phyloP scores from a whole-genome alignment of 2,329 filamentous ascomycete genomes.

The Lojkania enalia region DNA sequence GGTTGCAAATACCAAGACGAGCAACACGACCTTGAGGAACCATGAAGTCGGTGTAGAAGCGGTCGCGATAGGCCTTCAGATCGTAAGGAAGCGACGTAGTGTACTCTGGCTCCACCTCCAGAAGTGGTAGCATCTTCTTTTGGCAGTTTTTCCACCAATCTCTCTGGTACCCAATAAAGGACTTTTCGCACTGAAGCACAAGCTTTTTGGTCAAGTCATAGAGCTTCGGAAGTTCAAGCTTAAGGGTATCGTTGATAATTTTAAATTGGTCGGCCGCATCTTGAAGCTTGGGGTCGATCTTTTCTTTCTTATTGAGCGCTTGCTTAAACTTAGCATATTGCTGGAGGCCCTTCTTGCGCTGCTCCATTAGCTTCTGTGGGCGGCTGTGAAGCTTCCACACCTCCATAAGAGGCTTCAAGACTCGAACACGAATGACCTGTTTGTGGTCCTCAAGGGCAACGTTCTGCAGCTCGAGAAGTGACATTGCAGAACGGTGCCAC shows the following conservation, averaged over 20 bases:
- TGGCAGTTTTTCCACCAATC: slow-evolving; percentile 84
- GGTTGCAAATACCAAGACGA: slow-evolving; percentile 77
- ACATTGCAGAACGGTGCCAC: slow-evolving; percentile 88
- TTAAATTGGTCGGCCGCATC: slow-evolving; percentile 88
- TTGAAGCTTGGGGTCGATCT: slow-evolving; percentile 79
- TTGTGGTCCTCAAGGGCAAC: slow-evolving; percentile 75
- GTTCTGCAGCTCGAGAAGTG: slow-evolving; percentile 82
- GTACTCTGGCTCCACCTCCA: slow-evolving; percentile 58
- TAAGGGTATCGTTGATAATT: slow-evolving; percentile 88
- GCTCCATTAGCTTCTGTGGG: slow-evolving; percentile 87
- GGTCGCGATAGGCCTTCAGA: slow-evolving; percentile 71
- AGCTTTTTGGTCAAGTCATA: slow-evolving; percentile 80
- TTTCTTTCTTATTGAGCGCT: slow-evolving; percentile 78
- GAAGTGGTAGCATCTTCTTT: slow-evolving; percentile 75
- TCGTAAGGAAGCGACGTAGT: slow-evolving; percentile 62
- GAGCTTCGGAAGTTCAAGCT: slow-evolving; percentile 85
- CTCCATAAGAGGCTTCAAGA: slow-evolving; percentile 81
- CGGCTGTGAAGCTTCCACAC: slow-evolving; percentile 80
- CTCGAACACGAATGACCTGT: slow-evolving; percentile 72
- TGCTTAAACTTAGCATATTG: slow-evolving; percentile 84
- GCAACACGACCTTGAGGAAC: slow-evolving; percentile 73
- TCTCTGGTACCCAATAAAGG: slow-evolving; percentile 82
- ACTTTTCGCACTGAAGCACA: slow-evolving; percentile 79
- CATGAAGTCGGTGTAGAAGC: slow-evolving; percentile 78
- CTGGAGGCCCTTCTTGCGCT: slow-evolving; percentile 87